Conservation (phyloP, 2,329 filamentous ascomycete species). For the Arthrocladium fulminans region DNA sequence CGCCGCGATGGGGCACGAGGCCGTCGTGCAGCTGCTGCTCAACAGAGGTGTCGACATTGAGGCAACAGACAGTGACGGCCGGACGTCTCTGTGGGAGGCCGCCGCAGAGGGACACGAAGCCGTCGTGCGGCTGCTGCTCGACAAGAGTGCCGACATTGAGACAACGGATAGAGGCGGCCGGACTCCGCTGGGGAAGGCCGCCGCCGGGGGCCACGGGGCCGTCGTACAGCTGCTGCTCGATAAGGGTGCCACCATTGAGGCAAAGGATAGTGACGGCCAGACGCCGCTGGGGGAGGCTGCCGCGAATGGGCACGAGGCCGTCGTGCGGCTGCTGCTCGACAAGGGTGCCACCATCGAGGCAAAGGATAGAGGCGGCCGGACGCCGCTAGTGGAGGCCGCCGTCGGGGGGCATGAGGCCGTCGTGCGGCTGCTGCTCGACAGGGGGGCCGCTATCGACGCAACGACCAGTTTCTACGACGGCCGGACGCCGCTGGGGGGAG, state of each 20-base stretch:
- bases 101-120: not conserved
- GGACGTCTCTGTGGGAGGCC: not conserved
- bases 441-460: not conserved
- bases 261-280: not conserved
- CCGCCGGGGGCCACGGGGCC: conserved; percentile 7
- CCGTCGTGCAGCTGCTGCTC: conserved; percentile 12
- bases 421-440: conserved; percentile 12
- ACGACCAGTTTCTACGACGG: too few relatives aligned
- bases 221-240: conserved; percentile 13
- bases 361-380: too few relatives aligned
- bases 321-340: conserved; percentile 13
- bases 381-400: too few relatives aligned
- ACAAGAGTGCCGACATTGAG: not conserved
- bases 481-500: too few relatives aligned
- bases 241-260: conserved; percentile 9
- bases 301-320: conserved; percentile 8
- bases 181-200: not conserved
- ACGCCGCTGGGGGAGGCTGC: conserved; percentile 10
- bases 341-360: conserved; percentile 4
- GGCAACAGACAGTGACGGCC: not conserved
- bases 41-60: conserved; percentile 10
- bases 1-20: conserved; percentile 6
- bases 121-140: conserved; percentile 12
- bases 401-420: too few relatives aligned
- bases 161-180: not conserved